These are phyloP conservation scores for Dendrostoma leiphaemia DNA, from an alignment of 2,329 filamentous ascomycete genomes.

Conservation along the genomic window DNA sequence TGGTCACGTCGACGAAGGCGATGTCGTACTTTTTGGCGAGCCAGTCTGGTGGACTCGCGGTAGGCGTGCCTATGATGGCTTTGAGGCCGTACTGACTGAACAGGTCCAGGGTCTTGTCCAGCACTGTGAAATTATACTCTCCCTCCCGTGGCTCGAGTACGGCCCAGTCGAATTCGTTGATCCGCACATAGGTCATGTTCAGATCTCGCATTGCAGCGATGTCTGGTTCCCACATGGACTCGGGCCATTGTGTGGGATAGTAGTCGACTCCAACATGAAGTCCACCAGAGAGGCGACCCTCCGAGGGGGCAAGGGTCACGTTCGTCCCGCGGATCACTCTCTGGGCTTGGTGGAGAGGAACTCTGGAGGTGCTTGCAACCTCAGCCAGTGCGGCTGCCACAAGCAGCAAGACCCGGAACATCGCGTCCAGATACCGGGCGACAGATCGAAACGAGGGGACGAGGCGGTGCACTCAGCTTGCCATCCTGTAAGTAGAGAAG, in stretches of 20 bases:
- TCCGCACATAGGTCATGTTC: conserved; percentile 23
- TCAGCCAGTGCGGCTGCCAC: conserved; percentile 5
- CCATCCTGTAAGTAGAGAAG: too few relatives aligned
- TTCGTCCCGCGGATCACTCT: neutral
- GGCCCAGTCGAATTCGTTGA: conserved; percentile 25
- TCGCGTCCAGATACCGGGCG: neutral
- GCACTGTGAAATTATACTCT: conserved; percentile 22
- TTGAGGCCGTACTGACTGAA: conserved; percentile 20
- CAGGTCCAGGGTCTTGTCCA: conserved; percentile 22
- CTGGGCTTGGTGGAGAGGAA: neutral
- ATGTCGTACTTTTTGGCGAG: conserved; percentile 21
- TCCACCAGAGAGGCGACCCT: conserved; percentile 20
- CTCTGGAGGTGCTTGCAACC: neutral
- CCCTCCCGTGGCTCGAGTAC: conserved; percentile 22
- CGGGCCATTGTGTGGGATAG: conserved; percentile 25
- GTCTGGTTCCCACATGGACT: conserved; percentile 22
- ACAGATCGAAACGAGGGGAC: neutral
- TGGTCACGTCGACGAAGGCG: conserved; percentile 24
- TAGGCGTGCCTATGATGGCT: conserved; percentile 24
- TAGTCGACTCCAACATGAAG: conserved; percentile 23
- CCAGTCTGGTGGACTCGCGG: conserved; percentile 23
- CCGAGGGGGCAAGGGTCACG: conserved; percentile 4
- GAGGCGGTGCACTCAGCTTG: too few relatives aligned
- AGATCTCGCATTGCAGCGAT: conserved; percentile 21
- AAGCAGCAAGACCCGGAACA: neutral